Evolutionary conservation across 805 yeast genomes (phyloP), one percentile per base, ranked within the genome.

Genomic region (Cephaloascus fragrans): DNA sequence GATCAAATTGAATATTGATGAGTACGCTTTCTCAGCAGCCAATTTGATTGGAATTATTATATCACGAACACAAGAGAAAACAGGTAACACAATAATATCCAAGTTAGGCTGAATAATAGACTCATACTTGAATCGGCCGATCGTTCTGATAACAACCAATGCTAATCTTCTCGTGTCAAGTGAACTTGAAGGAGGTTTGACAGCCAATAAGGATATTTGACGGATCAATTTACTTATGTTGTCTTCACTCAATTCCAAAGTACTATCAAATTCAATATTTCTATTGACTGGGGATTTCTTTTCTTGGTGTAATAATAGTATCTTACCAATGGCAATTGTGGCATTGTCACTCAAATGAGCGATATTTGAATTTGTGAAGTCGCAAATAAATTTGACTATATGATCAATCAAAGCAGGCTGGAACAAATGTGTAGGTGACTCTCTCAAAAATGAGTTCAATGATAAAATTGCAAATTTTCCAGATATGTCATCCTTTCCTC

Each of bases 11-110:
- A 88, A 82, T 15, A 87, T 54, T 2, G 85, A 76, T 47, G 89
- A 56, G 56, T 73, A 88, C 1, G 94, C 88, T 63, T 86, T 86
- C 57, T 90, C 98, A 5, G 96, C 96, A 1, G 97, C 96, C 44
- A 90, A 69, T 52, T 88, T 89, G 48, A 90, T 80, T 3, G 98
- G 97, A 51, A 90, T 86, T 36, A 85, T 68, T n/a, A 80, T 71
- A 52, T 89, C 96, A 47, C 98, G 71, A 32, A 90, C 81, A 55
- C 93, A 80, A 0, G 81, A 64, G 56, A 90, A 90, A 2, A 88
- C 79, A 10, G 85, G 67, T 12, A 93, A 86, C 3, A 73, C 85
- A 38, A 90, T 49, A 0, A 59, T 44, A 47, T 78, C 77, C 45
- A 75, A 62, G 49, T 69, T 65, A 10, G 82, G 78, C 40, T 62